These are phyloP conservation scores for Strigomonas culicis DNA, from an alignment of 208 protist genomes.

Conservation along the genomic window DNA sequence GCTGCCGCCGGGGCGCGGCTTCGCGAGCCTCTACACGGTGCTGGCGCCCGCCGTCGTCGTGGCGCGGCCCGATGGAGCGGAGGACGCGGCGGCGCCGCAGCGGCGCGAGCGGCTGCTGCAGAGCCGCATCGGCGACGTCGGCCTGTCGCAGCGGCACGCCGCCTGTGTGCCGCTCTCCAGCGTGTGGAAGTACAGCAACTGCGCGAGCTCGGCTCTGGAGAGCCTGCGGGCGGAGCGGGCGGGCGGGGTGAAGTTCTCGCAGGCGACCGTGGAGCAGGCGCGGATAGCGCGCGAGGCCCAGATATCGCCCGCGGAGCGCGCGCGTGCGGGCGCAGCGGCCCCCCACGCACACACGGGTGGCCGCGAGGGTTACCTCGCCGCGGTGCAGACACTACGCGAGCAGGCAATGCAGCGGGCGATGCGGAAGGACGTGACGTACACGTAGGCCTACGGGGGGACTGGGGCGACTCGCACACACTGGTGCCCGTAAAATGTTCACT, in stretches of 20 bases:
- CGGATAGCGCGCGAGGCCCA: too few relatives aligned
- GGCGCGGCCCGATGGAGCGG: neutral
- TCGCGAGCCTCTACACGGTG: constrained; percentile 39
- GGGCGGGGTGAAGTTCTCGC: neutral
- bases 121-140: neutral
- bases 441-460: neutral
- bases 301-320: too few relatives aligned
- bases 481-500: too few relatives aligned
- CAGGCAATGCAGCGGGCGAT: neutral
- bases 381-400: neutral
- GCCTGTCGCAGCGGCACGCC: neutral
- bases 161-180: too few relatives aligned
- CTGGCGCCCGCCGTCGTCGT: constrained; percentile 21
- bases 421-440: neutral
- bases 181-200: too few relatives aligned
- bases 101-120: neutral
- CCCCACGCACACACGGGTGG: neutral
- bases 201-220: constrained; percentile 1
- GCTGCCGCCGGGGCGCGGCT: constrained; percentile 16
- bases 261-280: neutral
- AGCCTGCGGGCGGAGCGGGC: neutral
- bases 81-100: neutral
- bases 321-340: too few relatives aligned
- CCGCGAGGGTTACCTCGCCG: constrained; percentile 1
- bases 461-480: too few relatives aligned